Evolutionary conservation across 768 basidiomycete genomes (phyloP), one percentile per base, ranked within the genome.

Genomic region (Suillus ampliporus): DNA sequence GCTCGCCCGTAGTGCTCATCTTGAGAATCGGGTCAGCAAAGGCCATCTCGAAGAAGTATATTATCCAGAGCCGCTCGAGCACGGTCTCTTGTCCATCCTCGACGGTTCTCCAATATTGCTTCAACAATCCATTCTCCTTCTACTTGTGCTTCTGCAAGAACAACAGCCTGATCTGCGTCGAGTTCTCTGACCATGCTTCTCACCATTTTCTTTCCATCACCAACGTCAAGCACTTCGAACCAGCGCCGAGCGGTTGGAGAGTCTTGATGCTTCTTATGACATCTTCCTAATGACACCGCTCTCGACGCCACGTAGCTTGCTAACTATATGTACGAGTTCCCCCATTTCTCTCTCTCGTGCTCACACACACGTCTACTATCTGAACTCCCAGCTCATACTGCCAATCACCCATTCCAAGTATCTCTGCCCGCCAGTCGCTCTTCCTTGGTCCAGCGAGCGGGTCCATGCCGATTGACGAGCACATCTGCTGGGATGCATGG

Each of bases 21-120:
- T 75, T 97, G 95, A 28, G 93, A 89, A 70, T 99, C 97, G 35
- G 99, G 72, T 97, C 97, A 99, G 62, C 94, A 96, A 28, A 97
- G 79, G 1, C 96, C 97, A 65, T 99, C 95, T 31, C 90, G 83
- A 64, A 94, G 81, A 15, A 96, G 83, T 88, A 97, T 95, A 65
- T 96, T 95, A 69, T 95, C 89, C 69, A 99, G 75, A 2, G 90
- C 95, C 13, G 86, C 83, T 53, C 83, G 80, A 5, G 92, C 90
- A 31, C 97, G 84, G 40, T 91, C 91, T 54, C 82, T 74, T 2
- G 86, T 86, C 97, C 97, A 99, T 5, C 87, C 89, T 17, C 85
- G 86, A 58, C 82, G 75, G 35, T 72, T 69, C 50, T 90, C 83
- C 31, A 96, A 76, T 43, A 82, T 74, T 19, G 86, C 84, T 67